Conservation (phyloP, 768 basidiomycete species). For the Tricholoma bakamatsutake region DNA sequence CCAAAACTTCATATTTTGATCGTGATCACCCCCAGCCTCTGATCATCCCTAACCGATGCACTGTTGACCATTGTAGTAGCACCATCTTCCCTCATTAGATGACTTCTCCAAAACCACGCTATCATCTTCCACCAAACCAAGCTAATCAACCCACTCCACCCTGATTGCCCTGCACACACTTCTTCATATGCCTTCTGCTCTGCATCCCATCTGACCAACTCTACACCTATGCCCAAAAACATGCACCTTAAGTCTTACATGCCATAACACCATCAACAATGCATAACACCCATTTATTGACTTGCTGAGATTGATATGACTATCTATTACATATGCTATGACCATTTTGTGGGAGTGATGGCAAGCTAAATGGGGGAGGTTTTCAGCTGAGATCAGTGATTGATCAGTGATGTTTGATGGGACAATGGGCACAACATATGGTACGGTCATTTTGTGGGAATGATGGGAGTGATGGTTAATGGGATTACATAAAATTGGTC, state of each 20-base stretch:
- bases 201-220: constrained; percentile 25
- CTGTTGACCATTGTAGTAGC: constrained; percentile 27
- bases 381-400: no score
- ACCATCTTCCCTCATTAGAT: constrained; percentile 3
- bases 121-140: constrained; percentile 12
- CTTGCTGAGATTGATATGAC: not conserved
- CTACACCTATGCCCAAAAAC: constrained; percentile 38
- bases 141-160: constrained; percentile 11
- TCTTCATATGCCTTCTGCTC: constrained; percentile 25
- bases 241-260: constrained; percentile 28
- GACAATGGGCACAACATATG: no score
- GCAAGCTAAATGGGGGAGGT: no score
- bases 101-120: constrained; percentile 2
- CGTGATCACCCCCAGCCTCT: constrained; percentile 21
- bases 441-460: no score
- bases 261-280: constrained; percentile 27
- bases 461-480: no score
- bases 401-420: no score
- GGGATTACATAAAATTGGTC: no score
- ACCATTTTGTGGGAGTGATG: no score
- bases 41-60: constrained; percentile 21
- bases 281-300: constrained; percentile 23
- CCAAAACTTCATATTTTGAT: constrained; percentile 19
- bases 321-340: no score
- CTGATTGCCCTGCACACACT: constrained; percentile 12